Evolutionary conservation across 1,284 basidiomycete species (phyloP), one percentile per base, ranked within the genome.

Genomic region (Tilletia walkeri): DNA sequence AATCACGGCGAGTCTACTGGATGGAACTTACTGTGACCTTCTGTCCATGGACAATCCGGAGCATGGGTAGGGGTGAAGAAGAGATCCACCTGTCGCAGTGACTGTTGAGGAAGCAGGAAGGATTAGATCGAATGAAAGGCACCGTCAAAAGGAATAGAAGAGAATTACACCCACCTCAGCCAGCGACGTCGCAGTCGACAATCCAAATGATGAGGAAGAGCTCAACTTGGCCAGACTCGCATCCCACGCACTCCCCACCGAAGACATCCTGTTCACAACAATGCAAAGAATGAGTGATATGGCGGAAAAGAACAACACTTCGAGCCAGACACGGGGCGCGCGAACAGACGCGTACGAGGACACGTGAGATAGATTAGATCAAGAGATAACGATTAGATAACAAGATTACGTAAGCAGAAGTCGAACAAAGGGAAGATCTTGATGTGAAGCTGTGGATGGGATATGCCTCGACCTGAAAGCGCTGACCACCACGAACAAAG

Each of bases 191-290:
- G 34, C 14, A 39, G 30, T 36, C 16, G 59, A 45, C 6, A 14
- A 45, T 45, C 9, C 41, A 9, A 14, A 45, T 7, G 41, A 1
- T 45, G 41, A 45, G 3, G 41, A 45, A 0, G 14, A 14, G 14
- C 41, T 45, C 9, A 45, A 14, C 14, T 14, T 10, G 7, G 50
- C 50, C 7, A 53, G 50, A 18, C 50, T 53, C 18, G 50, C 50
- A 53, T 53, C 50, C 59, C 59, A 63, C 36, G 59, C 59, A 41
- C 30, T 34, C 18, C 18, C 59, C 59, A 63, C 30, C 7, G 20
- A 16, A 10, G 50, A 53, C 20, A 53, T 24, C 16, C 1, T 53
- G 6, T 53, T n/a, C 47, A 48, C n/a, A 30, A 30, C 24, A 30
- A 30, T 30, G 24, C 24, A 30, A 30, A 30, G 24, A 30, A 1